phyloP scores from a whole-genome alignment of 306 rosid genomes.

The Trichosanthes truncata region DNA sequence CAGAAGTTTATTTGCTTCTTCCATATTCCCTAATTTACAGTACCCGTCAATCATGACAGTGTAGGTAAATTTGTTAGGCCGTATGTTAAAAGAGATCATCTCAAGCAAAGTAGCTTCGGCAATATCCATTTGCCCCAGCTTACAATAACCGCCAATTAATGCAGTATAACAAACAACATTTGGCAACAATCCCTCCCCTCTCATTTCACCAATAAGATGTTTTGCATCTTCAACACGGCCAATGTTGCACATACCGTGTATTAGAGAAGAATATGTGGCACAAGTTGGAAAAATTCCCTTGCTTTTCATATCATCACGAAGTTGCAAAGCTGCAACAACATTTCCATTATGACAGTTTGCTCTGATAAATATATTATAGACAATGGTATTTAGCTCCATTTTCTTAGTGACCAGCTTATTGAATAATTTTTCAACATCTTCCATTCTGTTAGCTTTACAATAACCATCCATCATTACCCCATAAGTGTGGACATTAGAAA shows the following conservation, averaged over 20 bases:
- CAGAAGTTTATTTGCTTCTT: conserved; percentile 44
- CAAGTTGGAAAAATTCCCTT: conserved; percentile 38
- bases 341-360: conserved; percentile 38
- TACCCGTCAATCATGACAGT: conserved; percentile 62
- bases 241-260: conserved; percentile 55
- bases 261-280: conserved; percentile 58
- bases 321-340: conserved; percentile 41
- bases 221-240: conserved; percentile 49
- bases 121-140: conserved; percentile 55
- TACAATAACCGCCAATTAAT: conserved; percentile 60
- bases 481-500: conserved; percentile 51
- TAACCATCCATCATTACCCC: conserved; percentile 58
- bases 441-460: conserved; percentile 42
- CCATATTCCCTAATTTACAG: conserved; percentile 51
- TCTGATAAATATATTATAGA: conserved; percentile 52
- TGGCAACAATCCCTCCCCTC: conserved; percentile 47
- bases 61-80: conserved; percentile 57
- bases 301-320: conserved; percentile 44
- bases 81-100: conserved; percentile 35
- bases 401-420: conserved; percentile 30
- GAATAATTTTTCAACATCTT: conserved; percentile 43
- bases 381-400: conserved; percentile 47
- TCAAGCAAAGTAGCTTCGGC: conserved; percentile 29
- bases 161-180: conserved; percentile 60
- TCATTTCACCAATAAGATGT: conserved; percentile 43